phyloP scores from a whole-genome alignment of 208 protist species.

The Trypanosoma rangeli region DNA sequence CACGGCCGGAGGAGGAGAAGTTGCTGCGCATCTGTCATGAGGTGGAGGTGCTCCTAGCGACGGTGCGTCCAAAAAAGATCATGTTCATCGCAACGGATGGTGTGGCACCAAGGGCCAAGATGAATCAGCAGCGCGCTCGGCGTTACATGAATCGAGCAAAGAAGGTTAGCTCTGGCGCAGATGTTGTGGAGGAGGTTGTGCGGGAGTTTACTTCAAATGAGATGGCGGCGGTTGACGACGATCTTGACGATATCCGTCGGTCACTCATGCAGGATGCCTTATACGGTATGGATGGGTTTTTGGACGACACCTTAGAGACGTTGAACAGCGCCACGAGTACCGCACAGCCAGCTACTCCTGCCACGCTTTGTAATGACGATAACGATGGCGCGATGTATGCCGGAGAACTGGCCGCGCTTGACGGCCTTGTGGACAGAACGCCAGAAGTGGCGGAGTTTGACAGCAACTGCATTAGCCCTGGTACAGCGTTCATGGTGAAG shows the following conservation, averaged over 20 bases:
- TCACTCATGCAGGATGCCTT: conserved; percentile 45
- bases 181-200: conserved; percentile 38
- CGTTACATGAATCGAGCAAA: conserved; percentile 75
- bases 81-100: conserved; percentile 98
- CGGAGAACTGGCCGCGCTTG: background rate
- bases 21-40: conserved; percentile 90
- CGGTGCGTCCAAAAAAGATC: conserved; percentile 93
- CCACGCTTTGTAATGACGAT: background rate
- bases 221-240: conserved; percentile 33
- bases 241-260: conserved; percentile 50
- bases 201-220: conserved; percentile 54
- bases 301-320: background rate
- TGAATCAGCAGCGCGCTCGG: conserved; percentile 99
- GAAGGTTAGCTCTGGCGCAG: background rate
- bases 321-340: background rate
- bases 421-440: background rate
- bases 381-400: background rate
- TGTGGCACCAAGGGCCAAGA: conserved; percentile 99
- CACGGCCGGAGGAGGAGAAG: conserved; percentile 77
- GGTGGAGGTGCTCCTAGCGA: conserved; percentile 96
- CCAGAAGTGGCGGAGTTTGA: conserved; percentile 82
- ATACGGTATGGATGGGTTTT: conserved; percentile 35
- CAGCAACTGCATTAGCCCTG: conserved; percentile 98
- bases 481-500: conserved; percentile 98
- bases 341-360: background rate